Evolutionary conservation across 2,329 filamentous ascomycete genomes (phyloP), one percentile per base, ranked within the genome.

Genomic region (Nakataea oryzae): DNA sequence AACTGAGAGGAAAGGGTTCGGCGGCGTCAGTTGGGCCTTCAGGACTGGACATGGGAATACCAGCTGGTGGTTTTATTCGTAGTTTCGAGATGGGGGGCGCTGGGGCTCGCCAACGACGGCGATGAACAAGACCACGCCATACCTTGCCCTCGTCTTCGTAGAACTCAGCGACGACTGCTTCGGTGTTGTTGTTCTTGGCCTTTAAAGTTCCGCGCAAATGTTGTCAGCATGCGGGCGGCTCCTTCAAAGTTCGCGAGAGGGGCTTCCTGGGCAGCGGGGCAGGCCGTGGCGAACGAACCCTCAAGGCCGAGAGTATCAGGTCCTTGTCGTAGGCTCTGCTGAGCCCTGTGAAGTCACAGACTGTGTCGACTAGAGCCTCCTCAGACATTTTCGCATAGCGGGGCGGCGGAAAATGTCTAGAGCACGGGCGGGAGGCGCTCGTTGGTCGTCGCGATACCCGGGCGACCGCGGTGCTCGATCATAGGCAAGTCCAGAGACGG

Each of bases 161-260:
- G 66, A 75, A 85, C 61, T 85, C 79, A 62, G 75, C 76, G 1
- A 81, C 69, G 2, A 85, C 83, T 27, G 74, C 71, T 57, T 81
- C 74, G 41, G 79, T 67, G 66, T 80, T 77, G 57, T 78, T 74
- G 47, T 74, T 75, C 65, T 83, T 79, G 47, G 70, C 72, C 75
- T 79, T 61, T 62, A 60, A 29, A 24, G 21, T 7, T 6, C 14
- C 54, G 28, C 14, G n/a, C n/a, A 58, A 32, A 24, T 24, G 21
- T 13, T 29, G 59, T 61, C 50, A 61, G 59, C 54, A 50, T 11
- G 50, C 28, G 27, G 54, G n/a, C n/a, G n/a, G n/a, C n/a, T n/a
- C n/a, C 26, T 28, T 12, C n/a, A 24, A 54, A 56, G 28, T 14
- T 54, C 27, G 28, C 28, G 58, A 17, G n/a, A 8, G 14, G 27